These are phyloP conservation scores for Mucor lusitanicus DNA, from an alignment of 371 early-diverging fungal genomes.

Conservation along the genomic window DNA sequence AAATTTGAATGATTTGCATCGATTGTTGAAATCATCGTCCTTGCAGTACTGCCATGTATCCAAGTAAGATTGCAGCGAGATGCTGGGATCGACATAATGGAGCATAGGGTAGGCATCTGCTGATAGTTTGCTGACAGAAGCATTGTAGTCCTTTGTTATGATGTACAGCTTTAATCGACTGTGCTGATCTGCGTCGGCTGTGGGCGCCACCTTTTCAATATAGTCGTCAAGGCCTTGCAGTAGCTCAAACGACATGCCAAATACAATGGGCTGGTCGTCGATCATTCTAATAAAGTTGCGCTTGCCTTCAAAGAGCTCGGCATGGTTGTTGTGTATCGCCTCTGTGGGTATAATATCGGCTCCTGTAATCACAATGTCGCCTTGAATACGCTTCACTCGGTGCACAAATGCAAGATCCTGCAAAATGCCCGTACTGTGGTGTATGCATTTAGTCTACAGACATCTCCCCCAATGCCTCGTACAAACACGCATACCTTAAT, in stretches of 20 bases:
- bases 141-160: not conserved
- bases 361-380: conserved; percentile 24
- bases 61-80: conserved; percentile 9
- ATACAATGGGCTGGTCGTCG: conserved; percentile 4
- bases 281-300: not conserved
- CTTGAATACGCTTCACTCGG: conserved; percentile 33
- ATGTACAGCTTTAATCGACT: not conserved
- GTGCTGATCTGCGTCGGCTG: not conserved
- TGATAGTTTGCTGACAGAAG: not conserved
- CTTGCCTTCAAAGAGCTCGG: not conserved
- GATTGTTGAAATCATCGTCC: not conserved
- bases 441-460: not conserved
- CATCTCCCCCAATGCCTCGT: not conserved
- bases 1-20: not conserved
- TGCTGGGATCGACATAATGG: conserved; percentile 3
- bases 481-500: conserved; percentile 26
- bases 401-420: conserved; percentile 42
- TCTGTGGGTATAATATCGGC: conserved; percentile 30
- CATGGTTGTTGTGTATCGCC: not conserved
- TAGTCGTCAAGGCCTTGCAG: conserved; percentile 10
- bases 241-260: conserved; percentile 14
- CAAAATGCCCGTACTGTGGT: conserved; percentile 31
- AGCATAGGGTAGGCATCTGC: not conserved
- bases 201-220: conserved; percentile 1
- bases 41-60: conserved; percentile 18